Conservation (phyloP, 768 basidiomycete species). For the Kwoniella mangroviensis region DNA sequence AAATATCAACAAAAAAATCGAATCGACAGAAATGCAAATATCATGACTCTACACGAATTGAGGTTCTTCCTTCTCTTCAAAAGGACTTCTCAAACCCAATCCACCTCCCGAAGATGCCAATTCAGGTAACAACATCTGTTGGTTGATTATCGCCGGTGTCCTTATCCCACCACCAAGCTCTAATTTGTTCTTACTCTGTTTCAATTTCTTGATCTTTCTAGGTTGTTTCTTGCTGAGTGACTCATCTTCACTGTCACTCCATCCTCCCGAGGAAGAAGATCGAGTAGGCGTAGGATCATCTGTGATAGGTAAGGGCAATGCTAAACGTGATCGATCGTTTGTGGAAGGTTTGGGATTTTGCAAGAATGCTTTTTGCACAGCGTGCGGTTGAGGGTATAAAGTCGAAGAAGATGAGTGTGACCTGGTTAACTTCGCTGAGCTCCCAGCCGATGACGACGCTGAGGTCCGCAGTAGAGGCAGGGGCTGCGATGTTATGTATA, state of each 20-base stretch:
- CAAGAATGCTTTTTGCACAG: constrained; percentile 20
- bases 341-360: constrained; percentile 22
- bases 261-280: constrained; percentile 8
- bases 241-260: constrained; percentile 42
- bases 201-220: constrained; percentile 26
- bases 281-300: neutral
- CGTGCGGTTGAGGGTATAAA: constrained; percentile 17
- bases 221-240: neutral
- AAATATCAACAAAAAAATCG: neutral
- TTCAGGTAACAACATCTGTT: constrained; percentile 11
- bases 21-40: neutral
- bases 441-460: neutral
- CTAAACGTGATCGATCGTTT: constrained; percentile 23
- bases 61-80: constrained; percentile 40
- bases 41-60: constrained; percentile 3
- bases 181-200: constrained; percentile 2
- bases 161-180: constrained; percentile 3
- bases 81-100: constrained; percentile 36
- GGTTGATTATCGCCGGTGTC: neutral
- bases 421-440: constrained; percentile 31
- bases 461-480: constrained; percentile 1
- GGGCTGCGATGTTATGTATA: constrained; percentile 5
- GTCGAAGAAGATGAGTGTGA: constrained; percentile 34
- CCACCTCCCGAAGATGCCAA: constrained; percentile 1
- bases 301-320: constrained; percentile 18